Percentiles rank a stretch among this genome's conserved stretches.
phyloP scores from a whole-genome alignment of 257 asterid genomes.

The Nemophila menziesii region DNA sequence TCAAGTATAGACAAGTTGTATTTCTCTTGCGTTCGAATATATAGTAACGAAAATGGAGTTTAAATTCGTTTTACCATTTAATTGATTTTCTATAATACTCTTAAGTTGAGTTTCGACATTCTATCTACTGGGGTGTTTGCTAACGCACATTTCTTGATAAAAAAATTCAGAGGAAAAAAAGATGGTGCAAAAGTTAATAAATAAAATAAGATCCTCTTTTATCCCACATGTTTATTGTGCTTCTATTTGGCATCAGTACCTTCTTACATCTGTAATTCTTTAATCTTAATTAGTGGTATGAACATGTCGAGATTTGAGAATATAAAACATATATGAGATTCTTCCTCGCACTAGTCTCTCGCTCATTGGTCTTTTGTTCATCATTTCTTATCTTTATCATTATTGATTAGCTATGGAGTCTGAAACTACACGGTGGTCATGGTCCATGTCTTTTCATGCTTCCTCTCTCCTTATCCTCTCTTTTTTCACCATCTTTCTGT shows the following conservation, averaged over 20 bases:
- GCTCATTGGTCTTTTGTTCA: background rate
- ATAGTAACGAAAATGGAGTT: too few relatives aligned
- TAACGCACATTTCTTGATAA: too few relatives aligned
- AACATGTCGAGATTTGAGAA: background rate
- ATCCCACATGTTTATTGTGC: conserved; percentile 14
- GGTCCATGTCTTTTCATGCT: conserved; percentile 6
- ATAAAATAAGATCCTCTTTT: too few relatives aligned
- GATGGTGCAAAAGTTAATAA: too few relatives aligned
- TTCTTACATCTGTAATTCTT: background rate
- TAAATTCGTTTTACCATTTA: too few relatives aligned
- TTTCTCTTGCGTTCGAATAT: too few relatives aligned
- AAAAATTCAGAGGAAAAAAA: too few relatives aligned
- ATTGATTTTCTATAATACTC: too few relatives aligned
- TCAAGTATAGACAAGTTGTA: too few relatives aligned
- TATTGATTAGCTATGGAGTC: conserved; percentile 19
- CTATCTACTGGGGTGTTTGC: too few relatives aligned
- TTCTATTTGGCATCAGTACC: too few relatives aligned
- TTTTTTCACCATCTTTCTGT: conserved; percentile 4
- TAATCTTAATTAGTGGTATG: background rate
- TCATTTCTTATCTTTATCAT: conserved; percentile 6
- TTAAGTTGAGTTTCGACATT: too few relatives aligned
- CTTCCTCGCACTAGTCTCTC: background rate
- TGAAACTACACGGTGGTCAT: conserved; percentile 7
- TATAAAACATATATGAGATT: conserved; percentile 3
- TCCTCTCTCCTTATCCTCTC: conserved; percentile 9